A percentile compares a stretch with the other conserved stretches of the same genome.
Conservation (phyloP, 441 rosid genomes). For the Kokia cookei region DNA sequence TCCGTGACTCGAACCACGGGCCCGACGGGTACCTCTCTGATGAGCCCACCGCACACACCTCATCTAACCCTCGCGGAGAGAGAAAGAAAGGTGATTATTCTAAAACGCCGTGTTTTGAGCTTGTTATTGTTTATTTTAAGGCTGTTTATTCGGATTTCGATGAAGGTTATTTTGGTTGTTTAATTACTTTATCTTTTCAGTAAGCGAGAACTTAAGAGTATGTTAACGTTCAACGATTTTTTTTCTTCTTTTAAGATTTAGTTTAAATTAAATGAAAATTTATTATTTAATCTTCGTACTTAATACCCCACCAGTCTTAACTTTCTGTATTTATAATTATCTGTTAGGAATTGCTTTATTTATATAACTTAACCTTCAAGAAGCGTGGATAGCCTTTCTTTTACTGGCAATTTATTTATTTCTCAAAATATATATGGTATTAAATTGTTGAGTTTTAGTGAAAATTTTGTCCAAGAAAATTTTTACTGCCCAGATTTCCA, state of each 20-base stretch:
- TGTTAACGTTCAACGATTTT: neutral
- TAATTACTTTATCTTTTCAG: neutral
- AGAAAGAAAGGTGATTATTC: slow-evolving; percentile 68
- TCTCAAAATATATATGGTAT: neutral
- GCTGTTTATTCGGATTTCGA: neutral
- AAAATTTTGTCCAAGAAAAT: neutral
- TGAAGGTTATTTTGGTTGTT: neutral
- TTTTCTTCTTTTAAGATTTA: neutral
- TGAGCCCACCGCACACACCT: slow-evolving; percentile 59
- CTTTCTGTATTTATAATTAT: too few species aligned
- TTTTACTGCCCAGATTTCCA: neutral
- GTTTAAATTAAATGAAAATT: neutral
- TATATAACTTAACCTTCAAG: too few species aligned
- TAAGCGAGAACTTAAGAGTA: neutral
- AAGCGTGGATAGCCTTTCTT: neutral
- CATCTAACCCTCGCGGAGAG: slow-evolving; percentile 61
- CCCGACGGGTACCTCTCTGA: slow-evolving; percentile 79
- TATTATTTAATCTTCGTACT: neutral
- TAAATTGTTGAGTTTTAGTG: neutral
- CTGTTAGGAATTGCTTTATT: too few species aligned
- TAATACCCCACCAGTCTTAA: neutral
- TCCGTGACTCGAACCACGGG: slow-evolving; percentile 32
- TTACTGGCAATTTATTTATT: neutral
- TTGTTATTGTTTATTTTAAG: neutral
- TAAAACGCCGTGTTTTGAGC: neutral